Conservation (phyloP, 163 green algal genomes). For the Volvox carteri region DNA sequence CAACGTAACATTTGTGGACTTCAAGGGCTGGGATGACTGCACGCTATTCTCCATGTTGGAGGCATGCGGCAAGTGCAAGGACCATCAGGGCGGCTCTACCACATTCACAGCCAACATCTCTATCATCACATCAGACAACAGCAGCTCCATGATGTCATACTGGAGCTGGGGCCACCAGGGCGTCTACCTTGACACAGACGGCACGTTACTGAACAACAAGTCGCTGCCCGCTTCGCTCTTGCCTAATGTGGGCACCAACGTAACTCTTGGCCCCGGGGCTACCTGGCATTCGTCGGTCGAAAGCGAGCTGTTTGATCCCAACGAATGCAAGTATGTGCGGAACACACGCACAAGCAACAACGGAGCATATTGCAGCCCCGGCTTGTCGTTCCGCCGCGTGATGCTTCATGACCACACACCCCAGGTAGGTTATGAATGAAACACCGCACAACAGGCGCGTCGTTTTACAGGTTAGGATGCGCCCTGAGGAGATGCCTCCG, state of each 20-base stretch:
- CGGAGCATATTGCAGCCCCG: conserved; percentile 59
- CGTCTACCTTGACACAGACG: conserved; percentile 67
- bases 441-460: too few species aligned
- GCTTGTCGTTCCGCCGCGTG: conserved; percentile 62
- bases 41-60: conserved; percentile 49
- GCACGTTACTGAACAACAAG: conserved; percentile 61
- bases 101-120: conserved; percentile 63
- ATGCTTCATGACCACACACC: conserved; percentile 73
- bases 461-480: too few species aligned
- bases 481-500: too few species aligned
- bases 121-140: conserved; percentile 57
- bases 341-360: conserved; percentile 47
- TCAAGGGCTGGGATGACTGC: not conserved
- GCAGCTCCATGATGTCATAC: conserved; percentile 37
- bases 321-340: conserved; percentile 55
- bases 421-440: conserved; percentile 2
- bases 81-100: conserved; percentile 66
- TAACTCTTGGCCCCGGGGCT: conserved; percentile 26
- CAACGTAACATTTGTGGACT: conserved; percentile 70
- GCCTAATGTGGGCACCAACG: not conserved
- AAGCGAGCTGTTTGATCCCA: conserved; percentile 57
- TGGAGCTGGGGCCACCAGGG: conserved; percentile 78
- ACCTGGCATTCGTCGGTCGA: conserved; percentile 64
- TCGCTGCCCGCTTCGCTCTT: conserved; percentile 12
- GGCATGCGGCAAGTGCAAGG: conserved; percentile 71